Evolutionary conservation across 331 rosid species (phyloP).

Genomic region (Malus hybrid): DNA sequence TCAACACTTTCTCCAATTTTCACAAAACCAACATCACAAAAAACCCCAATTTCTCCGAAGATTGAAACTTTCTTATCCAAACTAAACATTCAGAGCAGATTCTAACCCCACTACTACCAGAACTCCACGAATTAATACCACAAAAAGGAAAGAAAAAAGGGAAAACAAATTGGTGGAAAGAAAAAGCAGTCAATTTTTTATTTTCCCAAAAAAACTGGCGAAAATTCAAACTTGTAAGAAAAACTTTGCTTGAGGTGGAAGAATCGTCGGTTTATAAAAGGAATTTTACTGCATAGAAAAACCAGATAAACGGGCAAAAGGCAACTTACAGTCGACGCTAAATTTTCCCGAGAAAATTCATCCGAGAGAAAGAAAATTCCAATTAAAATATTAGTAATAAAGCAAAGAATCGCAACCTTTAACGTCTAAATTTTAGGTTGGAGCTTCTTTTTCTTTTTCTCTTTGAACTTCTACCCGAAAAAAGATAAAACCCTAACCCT

Average conservation of each 20-base stretch:
- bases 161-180: not conserved
- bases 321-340: constrained; percentile 39
- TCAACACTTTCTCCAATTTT: constrained; percentile 14
- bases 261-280: constrained; percentile 42
- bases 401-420: not conserved
- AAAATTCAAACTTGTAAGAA: constrained; percentile 9
- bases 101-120: not conserved
- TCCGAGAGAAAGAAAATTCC: constrained; percentile 7
- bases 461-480: not conserved
- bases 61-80: constrained; percentile 8
- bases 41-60: constrained; percentile 18
- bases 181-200: not conserved
- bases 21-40: constrained; percentile 5
- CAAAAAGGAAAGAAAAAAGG: not conserved
- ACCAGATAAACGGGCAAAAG: constrained; percentile 5
- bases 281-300: constrained; percentile 19
- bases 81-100: constrained; percentile 25
- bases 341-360: constrained; percentile 16
- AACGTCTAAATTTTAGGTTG: constrained; percentile 1
- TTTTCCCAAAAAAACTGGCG: constrained; percentile 4
- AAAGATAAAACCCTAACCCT: constrained; percentile 2
- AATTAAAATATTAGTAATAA: not conserved
- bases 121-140: not conserved
- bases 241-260: constrained; percentile 52
- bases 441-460: no score